Conservation (phyloP, 1,139 yeast genomes). For the Magnusiomyces suaveolens region DNA sequence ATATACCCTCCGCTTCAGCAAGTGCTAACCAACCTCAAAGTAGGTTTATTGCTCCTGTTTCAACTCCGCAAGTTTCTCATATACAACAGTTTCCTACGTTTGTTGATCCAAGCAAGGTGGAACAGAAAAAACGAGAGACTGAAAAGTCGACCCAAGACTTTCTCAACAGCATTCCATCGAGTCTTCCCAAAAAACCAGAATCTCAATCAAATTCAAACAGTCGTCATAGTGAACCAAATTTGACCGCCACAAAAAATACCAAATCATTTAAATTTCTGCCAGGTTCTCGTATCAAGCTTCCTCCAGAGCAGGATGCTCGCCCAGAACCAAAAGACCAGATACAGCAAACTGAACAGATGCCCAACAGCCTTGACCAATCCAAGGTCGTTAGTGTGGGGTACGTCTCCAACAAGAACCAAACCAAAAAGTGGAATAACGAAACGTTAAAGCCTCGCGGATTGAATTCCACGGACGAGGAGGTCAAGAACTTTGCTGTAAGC, state of each 20-base stretch:
- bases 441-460: not conserved
- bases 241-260: too few species aligned
- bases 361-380: not conserved
- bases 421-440: not conserved
- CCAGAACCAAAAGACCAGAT: not conserved
- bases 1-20: not conserved
- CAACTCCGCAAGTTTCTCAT: not conserved
- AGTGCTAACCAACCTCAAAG: not conserved
- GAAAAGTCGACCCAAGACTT: not conserved
- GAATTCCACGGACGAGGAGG: slow-evolving; percentile 2
- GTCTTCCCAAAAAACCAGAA: not conserved
- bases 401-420: not conserved
- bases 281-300: not conserved
- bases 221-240: not conserved
- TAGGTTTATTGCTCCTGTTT: not conserved
- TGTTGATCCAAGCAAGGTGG: not conserved
- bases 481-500: slow-evolving; percentile 1
- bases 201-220: not conserved
- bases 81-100: not conserved
- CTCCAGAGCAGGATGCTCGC: not conserved
- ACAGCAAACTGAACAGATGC: not conserved
- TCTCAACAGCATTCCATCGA: not conserved
- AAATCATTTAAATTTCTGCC: not conserved
- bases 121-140: not conserved
- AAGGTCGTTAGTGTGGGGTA: too few species aligned